Evolutionary conservation across 345 rosid species (phyloP), one percentile per base, ranked within the genome.

Genomic region (Moricandia moricandioides): DNA sequence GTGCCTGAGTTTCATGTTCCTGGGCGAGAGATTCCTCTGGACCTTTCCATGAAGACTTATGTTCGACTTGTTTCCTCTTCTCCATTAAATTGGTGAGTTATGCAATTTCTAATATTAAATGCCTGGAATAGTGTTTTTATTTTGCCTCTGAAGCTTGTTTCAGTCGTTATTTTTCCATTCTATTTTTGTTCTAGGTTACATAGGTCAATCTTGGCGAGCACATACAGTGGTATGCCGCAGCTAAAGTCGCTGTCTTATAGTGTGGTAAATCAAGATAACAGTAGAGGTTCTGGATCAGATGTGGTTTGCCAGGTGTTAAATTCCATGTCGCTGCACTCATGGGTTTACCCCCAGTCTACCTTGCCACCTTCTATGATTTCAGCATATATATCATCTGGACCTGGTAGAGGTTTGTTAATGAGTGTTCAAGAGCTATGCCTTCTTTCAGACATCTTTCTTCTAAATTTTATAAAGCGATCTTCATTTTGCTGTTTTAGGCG

Each of bases 301-400:
- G 63, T 74, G 58, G 68, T 83, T 78, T 80, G 80, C 62, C 86
- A 82, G 65, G 79, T 78, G 43, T 68, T 78, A 69, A 72, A 80
- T 79, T 75, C 90, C 56, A 78, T 82, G 75, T 81, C 89, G 29
- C 79, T 92, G 76, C 88, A 89, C 81, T 95, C 99, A 2, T 95
- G 99, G 99, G 80, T 92, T 69, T 88, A 90, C 78, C 99, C 99
- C 56, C 98, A 92, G 70, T 92, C 96, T 62, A 84, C 84, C 57
- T 76, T 95, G 70, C 98, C 98, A 69, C 79, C 91, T 77, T 86
- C 91, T 76, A 75, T 95, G 45, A 79, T 95, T 65, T 88, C 92
- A 24, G 78, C 85, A 39, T 64, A 89, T 79, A 64, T 79, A 60
- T 83, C 89, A 45, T 77, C 91, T 43, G 85, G 84, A 67, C 67